Conservation (phyloP, 2,329 filamentous ascomycete genomes). For the Magnaporthiopsis poae region DNA sequence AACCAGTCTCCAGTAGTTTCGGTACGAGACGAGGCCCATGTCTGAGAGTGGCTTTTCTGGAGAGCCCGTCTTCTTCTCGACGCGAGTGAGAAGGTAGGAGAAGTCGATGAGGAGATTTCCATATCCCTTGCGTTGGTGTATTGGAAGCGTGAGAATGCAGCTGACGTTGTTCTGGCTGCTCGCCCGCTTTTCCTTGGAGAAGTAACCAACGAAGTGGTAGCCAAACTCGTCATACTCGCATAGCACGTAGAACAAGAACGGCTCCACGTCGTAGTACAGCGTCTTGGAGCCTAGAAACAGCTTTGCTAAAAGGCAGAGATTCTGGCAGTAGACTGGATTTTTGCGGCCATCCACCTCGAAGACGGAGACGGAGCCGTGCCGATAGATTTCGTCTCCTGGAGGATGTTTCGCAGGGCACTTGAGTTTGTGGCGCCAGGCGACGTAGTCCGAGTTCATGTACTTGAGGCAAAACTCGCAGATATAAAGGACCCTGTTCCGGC, state of each 20-base stretch:
- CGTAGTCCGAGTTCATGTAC: slow-evolving; percentile 98
- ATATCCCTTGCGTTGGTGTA: slow-evolving; percentile 94
- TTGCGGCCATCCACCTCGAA: slow-evolving; percentile 97
- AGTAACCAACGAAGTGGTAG: slow-evolving; percentile 97
- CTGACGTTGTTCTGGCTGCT: slow-evolving; percentile 96
- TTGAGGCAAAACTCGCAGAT: slow-evolving; percentile 99
- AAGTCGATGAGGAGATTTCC: slow-evolving; percentile 96
- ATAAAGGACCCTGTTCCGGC: slow-evolving; percentile 88
- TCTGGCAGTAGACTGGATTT: slow-evolving; percentile 97
- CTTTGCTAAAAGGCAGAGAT: slow-evolving; percentile 89
- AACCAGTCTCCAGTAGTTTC: slow-evolving; percentile 90
- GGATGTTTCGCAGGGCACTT: slow-evolving; percentile 96
- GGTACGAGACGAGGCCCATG: slow-evolving; percentile 93
- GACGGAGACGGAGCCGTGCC: slow-evolving; percentile 80
- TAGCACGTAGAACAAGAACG: slow-evolving; percentile 94
- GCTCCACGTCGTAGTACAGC: slow-evolving; percentile 94
- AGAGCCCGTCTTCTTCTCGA: slow-evolving; percentile 87
- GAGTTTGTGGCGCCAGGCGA: slow-evolving; percentile 92
- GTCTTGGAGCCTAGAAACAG: slow-evolving; percentile 98
- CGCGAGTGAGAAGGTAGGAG: slow-evolving; percentile 87
- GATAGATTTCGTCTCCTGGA: slow-evolving; percentile 94
- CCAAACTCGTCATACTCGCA: slow-evolving; percentile 85
- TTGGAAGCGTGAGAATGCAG: slow-evolving; percentile 89
- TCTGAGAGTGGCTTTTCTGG: slow-evolving; percentile 96
- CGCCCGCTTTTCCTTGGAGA: slow-evolving; percentile 93